Percentiles rank a stretch among this genome's conserved stretches.
Conservation (phyloP, 805 yeast species). For the Candida xyloterini region DNA sequence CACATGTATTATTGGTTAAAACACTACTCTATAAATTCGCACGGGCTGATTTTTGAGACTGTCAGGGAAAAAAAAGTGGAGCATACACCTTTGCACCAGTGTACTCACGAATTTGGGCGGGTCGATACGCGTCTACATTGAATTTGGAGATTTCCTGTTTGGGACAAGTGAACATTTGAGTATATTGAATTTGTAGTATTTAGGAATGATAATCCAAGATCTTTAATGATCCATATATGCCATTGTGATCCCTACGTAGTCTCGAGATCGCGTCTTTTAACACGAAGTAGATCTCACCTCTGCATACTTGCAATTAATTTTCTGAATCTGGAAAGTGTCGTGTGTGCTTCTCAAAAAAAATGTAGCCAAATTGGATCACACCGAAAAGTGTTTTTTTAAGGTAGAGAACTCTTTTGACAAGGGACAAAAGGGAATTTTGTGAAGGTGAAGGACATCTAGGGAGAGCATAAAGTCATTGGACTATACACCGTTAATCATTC, state of each 20-base stretch:
- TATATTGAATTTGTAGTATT: not conserved
- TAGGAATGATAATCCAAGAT: not conserved
- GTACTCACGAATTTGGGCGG: not conserved
- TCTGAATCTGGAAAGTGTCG: slow-evolving; percentile 17
- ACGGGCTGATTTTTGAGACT: too few relatives aligned
- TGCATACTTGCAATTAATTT: slow-evolving; percentile 9
- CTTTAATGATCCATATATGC: too few relatives aligned
- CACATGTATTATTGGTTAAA: too few relatives aligned
- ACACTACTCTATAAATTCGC: too few relatives aligned
- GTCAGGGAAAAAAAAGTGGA: not conserved
- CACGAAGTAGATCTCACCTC: not conserved
- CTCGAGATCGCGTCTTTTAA: not conserved
- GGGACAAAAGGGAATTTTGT: not conserved
- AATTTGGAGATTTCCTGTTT: slow-evolving; percentile 3
- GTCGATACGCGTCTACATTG: slow-evolving; percentile 3
- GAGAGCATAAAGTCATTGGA: not conserved
- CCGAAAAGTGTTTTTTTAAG: slow-evolving; percentile 8
- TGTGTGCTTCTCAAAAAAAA: slow-evolving; percentile 7
- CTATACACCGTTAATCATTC: too few relatives aligned
- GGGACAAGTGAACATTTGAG: not conserved
- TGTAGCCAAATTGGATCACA: slow-evolving; percentile 12
- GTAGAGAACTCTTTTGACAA: slow-evolving; percentile 1
- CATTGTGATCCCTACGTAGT: not conserved
- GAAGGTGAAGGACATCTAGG: slow-evolving; percentile 1
- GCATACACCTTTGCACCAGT: slow-evolving; percentile 4